Conservation (phyloP, 1,139 yeast species). For the Debaryomyces coudertii region DNA sequence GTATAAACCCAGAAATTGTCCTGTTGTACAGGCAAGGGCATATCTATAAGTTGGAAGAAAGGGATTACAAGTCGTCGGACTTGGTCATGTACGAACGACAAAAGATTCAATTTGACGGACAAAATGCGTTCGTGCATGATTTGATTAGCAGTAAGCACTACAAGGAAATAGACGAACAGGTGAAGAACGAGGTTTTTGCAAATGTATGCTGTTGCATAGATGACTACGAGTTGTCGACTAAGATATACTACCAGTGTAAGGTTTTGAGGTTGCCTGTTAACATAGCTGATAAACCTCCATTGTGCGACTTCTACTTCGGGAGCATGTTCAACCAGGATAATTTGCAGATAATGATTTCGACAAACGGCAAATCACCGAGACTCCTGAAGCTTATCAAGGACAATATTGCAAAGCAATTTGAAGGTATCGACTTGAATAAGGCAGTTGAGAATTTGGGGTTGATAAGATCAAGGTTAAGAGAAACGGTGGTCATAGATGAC, state of each 20-base stretch:
- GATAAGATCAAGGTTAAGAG: slow-evolving; percentile 57
- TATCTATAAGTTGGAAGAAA: slow-evolving; percentile 40
- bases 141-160: slow-evolving; percentile 32
- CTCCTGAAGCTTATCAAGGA: slow-evolving; percentile 69
- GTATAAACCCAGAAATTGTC: slow-evolving; percentile 48
- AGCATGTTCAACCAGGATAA: slow-evolving; percentile 78
- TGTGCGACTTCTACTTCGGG: slow-evolving; percentile 88
- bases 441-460: slow-evolving; percentile 69
- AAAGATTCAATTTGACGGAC: slow-evolving; percentile 3
- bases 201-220: slow-evolving; percentile 78
- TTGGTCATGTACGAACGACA: slow-evolving; percentile 51
- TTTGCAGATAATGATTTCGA: slow-evolving; percentile 78
- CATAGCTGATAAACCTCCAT: slow-evolving; percentile 81
- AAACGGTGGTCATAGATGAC: slow-evolving; percentile 42
- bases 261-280: slow-evolving; percentile 64
- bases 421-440: slow-evolving; percentile 48
- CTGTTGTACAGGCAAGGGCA: slow-evolving; percentile 44
- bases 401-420: slow-evolving; percentile 50
- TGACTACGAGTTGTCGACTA: slow-evolving; percentile 62
- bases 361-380: slow-evolving; percentile 83
- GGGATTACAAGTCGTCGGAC: slow-evolving; percentile 49
- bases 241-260: slow-evolving; percentile 64
- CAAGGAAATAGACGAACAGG: slow-evolving; percentile 34
- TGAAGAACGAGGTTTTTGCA: slow-evolving; percentile 51
- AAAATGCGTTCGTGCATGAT: slow-evolving; percentile 19